Evolutionary conservation across 108 stramenopile genomes (phyloP).

Genomic region (Asterionellopsis glacialis): DNA sequence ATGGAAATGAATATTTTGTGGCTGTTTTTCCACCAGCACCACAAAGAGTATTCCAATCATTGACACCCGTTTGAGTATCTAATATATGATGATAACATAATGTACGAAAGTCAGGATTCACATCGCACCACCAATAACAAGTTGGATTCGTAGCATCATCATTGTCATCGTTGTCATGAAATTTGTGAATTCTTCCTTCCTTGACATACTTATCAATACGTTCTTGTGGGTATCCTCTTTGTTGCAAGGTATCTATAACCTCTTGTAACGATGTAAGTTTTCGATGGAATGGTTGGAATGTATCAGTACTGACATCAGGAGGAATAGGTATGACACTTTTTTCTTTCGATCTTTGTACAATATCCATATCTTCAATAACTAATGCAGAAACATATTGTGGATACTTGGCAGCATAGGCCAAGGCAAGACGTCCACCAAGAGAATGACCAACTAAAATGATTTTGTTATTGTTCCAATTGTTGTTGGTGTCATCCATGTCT

Average conservation of each 20-base stretch:
- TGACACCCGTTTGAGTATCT: slow-evolving; percentile 16
- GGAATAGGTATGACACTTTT: slow-evolving; percentile 3
- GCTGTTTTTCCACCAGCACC: slow-evolving; percentile 1
- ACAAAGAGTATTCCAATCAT: slow-evolving; percentile 8
- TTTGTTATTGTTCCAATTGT: neutral
- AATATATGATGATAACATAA: slow-evolving; percentile 31
- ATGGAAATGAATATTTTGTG: slow-evolving; percentile 7
- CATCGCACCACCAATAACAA: slow-evolving; percentile 25
- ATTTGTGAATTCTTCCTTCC: slow-evolving; percentile 19
- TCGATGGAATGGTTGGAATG: slow-evolving; percentile 2
- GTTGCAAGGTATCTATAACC: slow-evolving; percentile 2
- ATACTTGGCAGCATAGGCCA: slow-evolving; percentile 26
- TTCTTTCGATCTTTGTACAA: slow-evolving; percentile 4
- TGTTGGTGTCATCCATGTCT: neutral
- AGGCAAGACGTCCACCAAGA: slow-evolving; percentile 42
- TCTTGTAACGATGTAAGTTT: slow-evolving; percentile 1
- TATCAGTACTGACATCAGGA: slow-evolving; percentile 1
- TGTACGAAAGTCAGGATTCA: slow-evolving; percentile 34
- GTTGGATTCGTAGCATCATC: neutral
- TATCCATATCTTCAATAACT: slow-evolving; percentile 51
- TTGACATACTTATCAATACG: slow-evolving; percentile 25
- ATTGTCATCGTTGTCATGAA: neutral
- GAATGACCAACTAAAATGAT: slow-evolving; percentile 45
- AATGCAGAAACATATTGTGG: slow-evolving; percentile 23
- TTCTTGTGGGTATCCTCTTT: slow-evolving; percentile 24